Conservation (phyloP, 108 stramenopile species). For the Skeletonema tropicum region DNA sequence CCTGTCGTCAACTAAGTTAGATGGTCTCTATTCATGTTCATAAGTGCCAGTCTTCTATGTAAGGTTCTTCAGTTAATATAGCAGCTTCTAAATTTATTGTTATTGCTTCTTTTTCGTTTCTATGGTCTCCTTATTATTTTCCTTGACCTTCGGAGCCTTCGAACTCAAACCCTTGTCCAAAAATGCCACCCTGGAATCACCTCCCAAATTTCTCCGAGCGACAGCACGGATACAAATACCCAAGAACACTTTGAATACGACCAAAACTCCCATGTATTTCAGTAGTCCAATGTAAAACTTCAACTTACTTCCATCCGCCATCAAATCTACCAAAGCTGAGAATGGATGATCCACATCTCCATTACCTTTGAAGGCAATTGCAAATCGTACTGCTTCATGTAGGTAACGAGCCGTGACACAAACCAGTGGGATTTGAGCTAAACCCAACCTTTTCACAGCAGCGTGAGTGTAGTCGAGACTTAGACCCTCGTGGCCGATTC, state of each 20-base stretch:
- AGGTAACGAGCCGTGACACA: slow-evolving; percentile 88
- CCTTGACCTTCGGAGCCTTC: neutral
- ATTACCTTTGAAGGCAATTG: slow-evolving; percentile 34
- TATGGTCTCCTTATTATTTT: neutral
- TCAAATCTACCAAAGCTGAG: slow-evolving; percentile 23
- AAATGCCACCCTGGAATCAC: slow-evolving; percentile 10
- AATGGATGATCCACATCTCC: slow-evolving; percentile 35
- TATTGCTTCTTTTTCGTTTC: slow-evolving; percentile 2
- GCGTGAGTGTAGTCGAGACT: slow-evolving; percentile 93
- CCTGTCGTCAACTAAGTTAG: too few relatives aligned
- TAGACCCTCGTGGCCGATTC: slow-evolving; percentile 85
- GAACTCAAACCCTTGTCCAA: neutral
- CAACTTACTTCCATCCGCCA: slow-evolving; percentile 33
- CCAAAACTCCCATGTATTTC: slow-evolving; percentile 24
- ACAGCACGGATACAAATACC: slow-evolving; percentile 31
- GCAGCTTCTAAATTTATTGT: neutral
- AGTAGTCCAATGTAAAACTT: slow-evolving; percentile 29
- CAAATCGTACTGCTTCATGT: slow-evolving; percentile 77
- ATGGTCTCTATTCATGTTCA: too few relatives aligned
- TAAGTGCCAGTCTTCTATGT: too few relatives aligned
- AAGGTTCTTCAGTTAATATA: too few relatives aligned
- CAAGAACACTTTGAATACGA: slow-evolving; percentile 31
- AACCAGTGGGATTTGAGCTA: slow-evolving; percentile 92
- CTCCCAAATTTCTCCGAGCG: slow-evolving; percentile 33
- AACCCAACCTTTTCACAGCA: slow-evolving; percentile 90